Evolutionary conservation across 2,329 filamentous ascomycete genomes (phyloP), one percentile per base, ranked within the genome.

Genomic region (Scytalidium lignicola): DNA sequence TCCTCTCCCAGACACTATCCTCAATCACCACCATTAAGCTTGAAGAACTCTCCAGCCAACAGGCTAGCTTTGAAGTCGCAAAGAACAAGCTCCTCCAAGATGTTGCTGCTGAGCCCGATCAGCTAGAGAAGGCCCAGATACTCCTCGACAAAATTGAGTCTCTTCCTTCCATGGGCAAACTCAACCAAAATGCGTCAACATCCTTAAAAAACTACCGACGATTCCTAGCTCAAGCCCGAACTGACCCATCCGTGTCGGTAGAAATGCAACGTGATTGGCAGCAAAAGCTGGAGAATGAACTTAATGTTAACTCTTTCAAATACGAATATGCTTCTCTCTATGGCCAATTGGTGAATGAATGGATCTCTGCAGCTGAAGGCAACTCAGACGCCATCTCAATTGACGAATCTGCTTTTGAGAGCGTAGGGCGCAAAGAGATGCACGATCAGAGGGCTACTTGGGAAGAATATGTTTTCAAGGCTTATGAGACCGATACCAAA

Each of bases 21-120:
- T 74, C 74, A 32, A 76, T 80, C 58, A 80, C 76, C n/a, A 62
- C 66, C 21, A 76, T 74, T 53, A 82, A 82, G 57, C 73, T 82
- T 50, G 65, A 68, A 15, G 75, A 82, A 56, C 69, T 82, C 7
- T 67, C 71, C 17, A 74, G 74, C 50, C 72, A 79, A 52, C 74
- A 73, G 32, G 61, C 62, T 0, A 62, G 70, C 2, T 82, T 77
- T 55, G 70, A 76, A 48, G 59, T 60, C 32, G 70, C 66, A 32
- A 78, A 79, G 55, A 54, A 61, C 2, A 57, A 67, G 2, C 67
- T 77, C 8, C 55, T 74, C 17, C 54, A 63, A n/a, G 61, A 63
- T 13, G 59, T 61, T 20, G 51, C 55, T 2, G 48, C 50, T 17
- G 59, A 65, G 44, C 44, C 48, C 3, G 55, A 68, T 44, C 58